Base-by-base conservation (phyloP, 345 rosid genomes). In the Citrus medica region DNA sequence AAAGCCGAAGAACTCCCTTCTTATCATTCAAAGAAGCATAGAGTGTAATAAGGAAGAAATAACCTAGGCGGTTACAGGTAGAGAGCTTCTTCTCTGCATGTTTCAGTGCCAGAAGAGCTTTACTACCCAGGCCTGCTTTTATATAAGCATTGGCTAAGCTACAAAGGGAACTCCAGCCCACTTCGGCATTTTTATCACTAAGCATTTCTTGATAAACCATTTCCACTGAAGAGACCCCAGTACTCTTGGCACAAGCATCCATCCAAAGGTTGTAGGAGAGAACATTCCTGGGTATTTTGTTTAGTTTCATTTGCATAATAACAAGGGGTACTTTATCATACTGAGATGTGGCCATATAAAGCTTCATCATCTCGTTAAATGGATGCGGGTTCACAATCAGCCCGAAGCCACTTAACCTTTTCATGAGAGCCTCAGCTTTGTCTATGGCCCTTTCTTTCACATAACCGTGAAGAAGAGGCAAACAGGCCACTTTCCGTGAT, bases 361-460 rank as follows among this genome's bases (percentile, higher is more conserved):
- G 87, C 80, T 92, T 90, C 94, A 89, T 88, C 89, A 90, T 90
- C 78, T 92, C 94, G 38, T 87, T 92, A 60, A 80, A 92, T 2
- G 84, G 90, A 61, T 87, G 88, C n/a, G 90, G 83, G 69, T 63
- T 82, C 10, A 89, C 88, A 85, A 83, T 76, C 83, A 92, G 72
- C 40, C 93, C 97, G 59, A 80, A 80, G 22, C 56, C 81, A 37
- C 78, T 83, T 73, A 90, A 30, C 67, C 82, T 85, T 82, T 51
- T 79, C 91, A 92, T 87, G 8, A 89, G 62, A 79, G 80, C 83
- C 85, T 90, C 92, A 1, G 91, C 92, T 75, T 89, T 89, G 1
- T 42, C 32, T 6, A 70, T 55, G 64, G 85, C 42, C 53, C 82
- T 84, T n/a, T 79, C 80, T 83, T 83, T 86, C 1, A 88, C 93